A percentile compares a stretch with the other conserved stretches of the same genome.
Evolutionary conservation across 306 rosid genomes (phyloP).

Genomic region (Cucurbita pepo): DNA sequence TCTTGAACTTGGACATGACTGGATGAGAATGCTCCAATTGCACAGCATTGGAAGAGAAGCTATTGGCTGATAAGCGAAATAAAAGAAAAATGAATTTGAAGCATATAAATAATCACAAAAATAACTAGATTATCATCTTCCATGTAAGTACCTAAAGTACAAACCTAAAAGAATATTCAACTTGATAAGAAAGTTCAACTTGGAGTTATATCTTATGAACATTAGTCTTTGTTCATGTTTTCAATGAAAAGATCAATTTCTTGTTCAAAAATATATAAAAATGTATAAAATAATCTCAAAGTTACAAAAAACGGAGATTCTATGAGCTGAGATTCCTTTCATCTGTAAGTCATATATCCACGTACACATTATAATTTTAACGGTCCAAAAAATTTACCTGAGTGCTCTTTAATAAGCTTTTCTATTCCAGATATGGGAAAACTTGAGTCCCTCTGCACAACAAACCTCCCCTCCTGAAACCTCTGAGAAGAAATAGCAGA

Average conservation of each 20-base stretch:
- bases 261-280: background rate
- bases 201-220: too few species aligned
- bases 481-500: constrained; percentile 23
- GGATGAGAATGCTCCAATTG: constrained; percentile 48
- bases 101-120: background rate
- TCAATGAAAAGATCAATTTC: too few species aligned
- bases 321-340: background rate
- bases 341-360: background rate
- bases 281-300: background rate
- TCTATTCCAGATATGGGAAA: constrained; percentile 19
- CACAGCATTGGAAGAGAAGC: constrained; percentile 16
- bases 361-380: background rate
- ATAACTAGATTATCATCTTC: background rate
- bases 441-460: constrained; percentile 26
- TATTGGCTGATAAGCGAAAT: constrained; percentile 33
- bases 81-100: constrained; percentile 5
- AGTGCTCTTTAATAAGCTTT: constrained; percentile 24
- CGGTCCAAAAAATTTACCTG: constrained; percentile 33
- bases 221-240: too few species aligned
- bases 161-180: background rate
- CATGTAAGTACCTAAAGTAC: background rate
- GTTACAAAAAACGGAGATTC: background rate
- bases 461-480: constrained; percentile 17
- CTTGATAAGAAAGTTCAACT: too few species aligned
- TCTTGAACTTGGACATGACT: constrained; percentile 43